phyloP scores from a whole-genome alignment of 345 rosid genomes.

The Heritiera fomes region DNA sequence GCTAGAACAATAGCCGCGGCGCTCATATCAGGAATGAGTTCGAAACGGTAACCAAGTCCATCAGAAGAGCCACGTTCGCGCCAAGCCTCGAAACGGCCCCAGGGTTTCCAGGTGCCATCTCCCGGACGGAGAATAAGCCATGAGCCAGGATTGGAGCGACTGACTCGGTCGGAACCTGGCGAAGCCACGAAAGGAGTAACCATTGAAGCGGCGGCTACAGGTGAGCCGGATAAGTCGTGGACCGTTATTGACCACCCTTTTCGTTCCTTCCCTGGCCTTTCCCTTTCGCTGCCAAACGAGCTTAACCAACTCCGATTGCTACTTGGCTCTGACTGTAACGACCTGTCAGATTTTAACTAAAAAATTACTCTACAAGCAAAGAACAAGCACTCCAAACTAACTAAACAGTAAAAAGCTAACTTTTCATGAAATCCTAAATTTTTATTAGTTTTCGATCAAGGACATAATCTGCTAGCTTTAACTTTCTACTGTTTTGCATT shows the following conservation, averaged over 20 bases:
- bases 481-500: background rate
- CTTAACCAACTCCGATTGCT: constrained; percentile 66
- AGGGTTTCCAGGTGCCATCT: constrained; percentile 81
- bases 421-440: constrained; percentile 11
- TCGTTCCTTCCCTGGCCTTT: constrained; percentile 67
- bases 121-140: constrained; percentile 92
- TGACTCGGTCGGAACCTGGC: constrained; percentile 83
- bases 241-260: constrained; percentile 94
- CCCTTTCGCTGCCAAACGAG: constrained; percentile 84
- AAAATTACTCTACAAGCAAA: constrained; percentile 22
- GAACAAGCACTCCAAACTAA: background rate
- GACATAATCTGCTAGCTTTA: background rate
- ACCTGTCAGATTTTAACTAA: constrained; percentile 35
- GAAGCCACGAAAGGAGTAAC: constrained; percentile 86
- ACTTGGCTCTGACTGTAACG: constrained; percentile 54
- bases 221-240: constrained; percentile 90
- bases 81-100: constrained; percentile 96
- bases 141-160: constrained; percentile 83
- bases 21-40: constrained; percentile 66
- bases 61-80: constrained; percentile 75
- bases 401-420: constrained; percentile 4
- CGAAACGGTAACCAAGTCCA: constrained; percentile 77
- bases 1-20: constrained; percentile 69
- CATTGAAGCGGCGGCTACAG: constrained; percentile 80
- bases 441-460: constrained; percentile 23